Conservation (phyloP, 768 basidiomycete species). For the Leccinum aurantiacum region DNA sequence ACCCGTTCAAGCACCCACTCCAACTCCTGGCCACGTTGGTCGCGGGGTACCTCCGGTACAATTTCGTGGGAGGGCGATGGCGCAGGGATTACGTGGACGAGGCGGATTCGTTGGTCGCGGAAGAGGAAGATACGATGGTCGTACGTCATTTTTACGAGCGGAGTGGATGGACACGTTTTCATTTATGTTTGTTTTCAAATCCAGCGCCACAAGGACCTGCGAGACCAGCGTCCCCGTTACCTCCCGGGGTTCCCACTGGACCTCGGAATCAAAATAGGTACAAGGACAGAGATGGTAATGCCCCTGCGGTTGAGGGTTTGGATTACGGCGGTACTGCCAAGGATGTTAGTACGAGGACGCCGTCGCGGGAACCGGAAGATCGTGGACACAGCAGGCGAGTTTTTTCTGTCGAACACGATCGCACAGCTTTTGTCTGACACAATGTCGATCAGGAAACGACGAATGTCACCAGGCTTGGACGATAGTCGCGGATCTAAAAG, state of each 20-base stretch:
- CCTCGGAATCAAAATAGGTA: constrained; percentile 88
- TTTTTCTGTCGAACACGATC: not conserved
- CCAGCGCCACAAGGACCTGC: constrained; percentile 53
- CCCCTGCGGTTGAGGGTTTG: constrained; percentile 83
- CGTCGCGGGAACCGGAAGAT: constrained; percentile 69
- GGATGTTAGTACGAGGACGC: constrained; percentile 47
- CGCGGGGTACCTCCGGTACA: constrained; percentile 39
- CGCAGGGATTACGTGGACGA: constrained; percentile 44
- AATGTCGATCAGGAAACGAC: constrained; percentile 54
- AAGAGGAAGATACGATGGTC: constrained; percentile 38
- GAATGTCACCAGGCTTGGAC: constrained; percentile 70
- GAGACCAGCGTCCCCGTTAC: constrained; percentile 80
- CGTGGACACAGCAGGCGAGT: constrained; percentile 57
- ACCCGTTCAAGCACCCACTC: constrained; percentile 32
- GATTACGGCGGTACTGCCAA: constrained; percentile 73
- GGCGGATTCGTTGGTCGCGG: constrained; percentile 42
- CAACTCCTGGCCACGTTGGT: constrained; percentile 30
- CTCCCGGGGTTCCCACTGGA: constrained; percentile 84
- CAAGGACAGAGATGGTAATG: constrained; percentile 84
- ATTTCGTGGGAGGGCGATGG: constrained; percentile 46
- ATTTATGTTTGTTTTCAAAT: constrained; percentile 1
- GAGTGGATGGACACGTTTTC: not conserved
- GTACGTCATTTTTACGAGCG: constrained; percentile 30
- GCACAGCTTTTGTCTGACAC: constrained; percentile 1
- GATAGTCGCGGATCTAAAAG: constrained; percentile 70